Percentiles rank a stretch among this genome's conserved stretches.
Evolutionary conservation across 805 yeast genomes (phyloP).

Genomic region (Yarrowia phangngaensis): DNA sequence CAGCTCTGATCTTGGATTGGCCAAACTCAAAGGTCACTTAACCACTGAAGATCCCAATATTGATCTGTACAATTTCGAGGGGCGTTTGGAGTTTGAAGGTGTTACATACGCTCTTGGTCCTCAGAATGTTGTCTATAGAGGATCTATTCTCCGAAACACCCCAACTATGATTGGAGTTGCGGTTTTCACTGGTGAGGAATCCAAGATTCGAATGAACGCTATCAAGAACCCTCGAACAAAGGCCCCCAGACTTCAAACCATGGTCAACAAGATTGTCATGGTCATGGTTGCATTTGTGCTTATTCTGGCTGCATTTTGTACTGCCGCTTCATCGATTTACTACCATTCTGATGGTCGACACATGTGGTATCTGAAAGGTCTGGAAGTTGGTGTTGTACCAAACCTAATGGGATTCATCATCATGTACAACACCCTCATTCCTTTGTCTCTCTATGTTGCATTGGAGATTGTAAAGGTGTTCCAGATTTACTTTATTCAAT

Average conservation of each 20-base stretch:
- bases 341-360: constrained; percentile 43
- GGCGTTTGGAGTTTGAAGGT: constrained; percentile 45
- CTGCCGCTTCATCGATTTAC: constrained; percentile 66
- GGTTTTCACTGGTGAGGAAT: constrained; percentile 90
- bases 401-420: constrained; percentile 93
- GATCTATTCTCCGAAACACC: constrained; percentile 85
- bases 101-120: constrained; percentile 61
- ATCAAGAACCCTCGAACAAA: constrained; percentile 83
- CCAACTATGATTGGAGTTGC: constrained; percentile 70
- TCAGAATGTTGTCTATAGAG: constrained; percentile 84
- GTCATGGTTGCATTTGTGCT: constrained; percentile 86
- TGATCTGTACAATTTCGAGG: constrained; percentile 90
- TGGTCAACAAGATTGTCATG: constrained; percentile 75
- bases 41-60: constrained; percentile 87
- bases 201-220: constrained; percentile 94
- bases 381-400: constrained; percentile 81
- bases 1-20: constrained; percentile 47
- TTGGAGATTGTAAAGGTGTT: constrained; percentile 91
- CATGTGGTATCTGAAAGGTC: constrained; percentile 69
- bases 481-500: constrained; percentile 76
- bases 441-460: constrained; percentile 89
- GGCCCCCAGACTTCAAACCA: constrained; percentile 84
- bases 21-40: constrained; percentile 44
- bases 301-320: constrained; percentile 69
- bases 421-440: constrained; percentile 96